Evolutionary conservation across 495 filamentous ascomycete genomes (phyloP).

Genomic region (Hypoxylon subgilvum): DNA sequence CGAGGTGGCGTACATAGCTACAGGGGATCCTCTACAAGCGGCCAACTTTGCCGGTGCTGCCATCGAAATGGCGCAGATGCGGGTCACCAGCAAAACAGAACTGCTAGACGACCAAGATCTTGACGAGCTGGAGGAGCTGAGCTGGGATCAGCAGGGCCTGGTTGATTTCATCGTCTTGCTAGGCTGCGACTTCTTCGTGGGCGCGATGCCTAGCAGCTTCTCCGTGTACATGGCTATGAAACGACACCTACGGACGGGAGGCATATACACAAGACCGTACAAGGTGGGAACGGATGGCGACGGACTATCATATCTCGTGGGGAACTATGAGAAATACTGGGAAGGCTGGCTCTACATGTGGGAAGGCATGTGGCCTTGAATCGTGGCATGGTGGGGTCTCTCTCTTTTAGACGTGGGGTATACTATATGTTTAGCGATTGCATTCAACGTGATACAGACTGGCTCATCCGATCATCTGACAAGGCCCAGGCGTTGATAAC

Average conservation of each 20-base stretch:
- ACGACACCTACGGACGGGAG: constrained; percentile 47
- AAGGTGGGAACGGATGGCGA: constrained; percentile 52
- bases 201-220: constrained; percentile 55
- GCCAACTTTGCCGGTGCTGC: constrained; percentile 43
- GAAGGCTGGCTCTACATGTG: constrained; percentile 55
- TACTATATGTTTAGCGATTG: no score
- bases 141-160: constrained; percentile 55
- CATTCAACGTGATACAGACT: no score
- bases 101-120: constrained; percentile 44
- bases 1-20: constrained; percentile 51
- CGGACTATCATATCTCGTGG: constrained; percentile 50
- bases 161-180: constrained; percentile 51
- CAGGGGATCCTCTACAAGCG: constrained; percentile 52
- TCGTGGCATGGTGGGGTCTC: background rate
- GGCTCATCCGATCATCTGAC: no score
- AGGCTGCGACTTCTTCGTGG: constrained; percentile 50
- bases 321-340: constrained; percentile 52
- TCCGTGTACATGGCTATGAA: constrained; percentile 54
- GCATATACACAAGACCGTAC: constrained; percentile 51
- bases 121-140: constrained; percentile 44
- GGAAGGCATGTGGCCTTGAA: constrained; percentile 54
- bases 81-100: constrained; percentile 46
- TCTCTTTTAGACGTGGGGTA: no score
- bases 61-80: constrained; percentile 40
- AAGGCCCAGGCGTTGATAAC: no score